Percentiles rank a stretch among this genome's conserved stretches.
Evolutionary conservation across 1,284 basidiomycete species (phyloP).

Genomic region (Puccinia triticina): DNA sequence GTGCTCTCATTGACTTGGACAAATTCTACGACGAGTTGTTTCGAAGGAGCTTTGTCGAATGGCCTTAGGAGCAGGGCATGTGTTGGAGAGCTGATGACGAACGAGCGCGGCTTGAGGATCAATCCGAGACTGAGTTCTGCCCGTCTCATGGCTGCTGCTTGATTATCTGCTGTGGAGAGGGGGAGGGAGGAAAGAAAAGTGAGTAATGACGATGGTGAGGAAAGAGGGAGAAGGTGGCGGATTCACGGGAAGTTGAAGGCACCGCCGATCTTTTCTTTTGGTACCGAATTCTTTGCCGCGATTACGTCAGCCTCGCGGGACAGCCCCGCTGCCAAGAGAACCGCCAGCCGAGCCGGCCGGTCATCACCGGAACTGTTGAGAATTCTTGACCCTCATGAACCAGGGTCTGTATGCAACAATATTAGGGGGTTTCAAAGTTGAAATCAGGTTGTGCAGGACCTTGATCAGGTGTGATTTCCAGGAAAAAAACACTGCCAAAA

Average conservation of each 20-base stretch:
- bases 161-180: background rate
- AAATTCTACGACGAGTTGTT: slow-evolving; percentile 16
- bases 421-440: no score
- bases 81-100: slow-evolving; percentile 36
- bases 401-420: no score
- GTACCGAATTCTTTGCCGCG: background rate
- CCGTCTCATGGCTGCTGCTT: slow-evolving; percentile 1
- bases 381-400: no score
- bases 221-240: background rate
- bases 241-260: background rate
- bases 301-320: background rate
- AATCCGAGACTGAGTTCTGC: slow-evolving; percentile 29
- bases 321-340: no score
- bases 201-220: background rate
- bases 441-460: no score
- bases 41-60: background rate
- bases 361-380: no score
- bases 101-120: slow-evolving; percentile 26
- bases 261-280: background rate
- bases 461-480: no score
- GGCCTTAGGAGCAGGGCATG: slow-evolving; percentile 37
- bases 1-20: background rate
- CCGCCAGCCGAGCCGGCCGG: no score
- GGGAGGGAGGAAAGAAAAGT: background rate
- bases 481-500: no score